Conservation (phyloP, 805 yeast genomes). For the Saturnispora dispora region DNA sequence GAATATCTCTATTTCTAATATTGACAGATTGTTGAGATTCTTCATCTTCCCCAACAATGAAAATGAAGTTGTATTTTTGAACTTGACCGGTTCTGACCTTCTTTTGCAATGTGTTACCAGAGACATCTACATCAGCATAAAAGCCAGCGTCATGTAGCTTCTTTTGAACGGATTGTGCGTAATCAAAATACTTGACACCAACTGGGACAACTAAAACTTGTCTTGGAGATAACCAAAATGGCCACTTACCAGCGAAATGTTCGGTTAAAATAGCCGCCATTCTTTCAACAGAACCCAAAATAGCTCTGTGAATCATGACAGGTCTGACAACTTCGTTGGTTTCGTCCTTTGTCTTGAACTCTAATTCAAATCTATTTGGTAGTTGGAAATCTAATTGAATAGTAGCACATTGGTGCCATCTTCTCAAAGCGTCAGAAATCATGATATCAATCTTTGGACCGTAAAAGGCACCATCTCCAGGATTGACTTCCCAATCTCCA, state of each 20-base stretch:
- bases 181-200: slow-evolving; percentile 85
- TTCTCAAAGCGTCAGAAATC: slow-evolving; percentile 86
- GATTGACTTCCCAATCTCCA: slow-evolving; percentile 87
- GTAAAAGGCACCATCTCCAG: slow-evolving; percentile 96
- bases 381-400: slow-evolving; percentile 98
- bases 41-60: slow-evolving; percentile 96
- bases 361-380: slow-evolving; percentile 87
- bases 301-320: slow-evolving; percentile 99
- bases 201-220: slow-evolving; percentile 95
- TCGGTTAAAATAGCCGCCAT: slow-evolving; percentile 98
- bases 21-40: slow-evolving; percentile 71
- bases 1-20: slow-evolving; percentile 93
- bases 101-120: slow-evolving; percentile 96
- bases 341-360: slow-evolving; percentile 65
- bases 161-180: slow-evolving; percentile 76
- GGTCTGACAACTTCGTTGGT: slow-evolving; percentile 67
- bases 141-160: slow-evolving; percentile 63
- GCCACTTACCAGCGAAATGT: slow-evolving; percentile 99
- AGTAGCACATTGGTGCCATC: slow-evolving; percentile 99
- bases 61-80: slow-evolving; percentile 88
- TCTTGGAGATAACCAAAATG: slow-evolving; percentile 99
- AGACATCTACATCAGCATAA: slow-evolving; percentile 85
- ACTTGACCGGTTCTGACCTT: slow-evolving; percentile 96
- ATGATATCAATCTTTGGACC: slow-evolving; percentile 95
- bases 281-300: slow-evolving; percentile 96